Base-by-base conservation (phyloP, 441 rosid genomes). In the Populus hybrid region DNA sequence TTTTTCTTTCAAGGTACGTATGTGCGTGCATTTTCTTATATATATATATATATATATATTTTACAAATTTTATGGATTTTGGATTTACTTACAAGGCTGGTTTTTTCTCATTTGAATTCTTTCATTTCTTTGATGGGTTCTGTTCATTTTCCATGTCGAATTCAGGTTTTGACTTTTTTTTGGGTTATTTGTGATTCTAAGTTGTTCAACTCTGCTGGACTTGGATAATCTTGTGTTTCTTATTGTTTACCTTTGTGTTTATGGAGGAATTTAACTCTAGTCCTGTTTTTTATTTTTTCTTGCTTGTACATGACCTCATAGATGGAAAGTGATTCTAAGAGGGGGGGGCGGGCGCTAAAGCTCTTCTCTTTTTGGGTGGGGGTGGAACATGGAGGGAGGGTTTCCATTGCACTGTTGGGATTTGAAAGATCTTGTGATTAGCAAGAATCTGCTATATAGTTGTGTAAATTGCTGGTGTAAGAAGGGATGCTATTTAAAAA, bases 131-230 rank as follows among this genome's bases (percentile, higher is more conserved):
- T 18, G 61, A 54, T 54, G 61, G 9, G 61, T 54, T 54, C 8
- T 54, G 8, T 5, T 50, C 59, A 50, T 16, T 18, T 5, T 54
- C 61, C n/a, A 54, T 54, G 61, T 36, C 26, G 30, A 69, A 34
- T 63, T 72, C 59, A 32, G 12, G 76, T 34, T 63, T 76, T 54
- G 78, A 54, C 61, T 54, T 16, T 54, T 50, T 50, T 50, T 18
- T 18, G 61, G 61, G 61, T 54, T 6, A 6, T 54, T 54, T 16
- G 61, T 54, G 61, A 54, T 54, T 18, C 61, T 18, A 18, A 54
- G n/a, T 18, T 54, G 59, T 14, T 50, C 0, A 54, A 54, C 61
- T 54, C n/a, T 18, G 7, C n/a, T 18, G 61, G 21, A 54, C 61
- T 54, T 54, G 61, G 8, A 54, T 54, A 54, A 54, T 54, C 21